These are phyloP conservation scores for Pythium chondricola DNA, from an alignment of 352 stramenopile genomes.

Conservation along the genomic window DNA sequence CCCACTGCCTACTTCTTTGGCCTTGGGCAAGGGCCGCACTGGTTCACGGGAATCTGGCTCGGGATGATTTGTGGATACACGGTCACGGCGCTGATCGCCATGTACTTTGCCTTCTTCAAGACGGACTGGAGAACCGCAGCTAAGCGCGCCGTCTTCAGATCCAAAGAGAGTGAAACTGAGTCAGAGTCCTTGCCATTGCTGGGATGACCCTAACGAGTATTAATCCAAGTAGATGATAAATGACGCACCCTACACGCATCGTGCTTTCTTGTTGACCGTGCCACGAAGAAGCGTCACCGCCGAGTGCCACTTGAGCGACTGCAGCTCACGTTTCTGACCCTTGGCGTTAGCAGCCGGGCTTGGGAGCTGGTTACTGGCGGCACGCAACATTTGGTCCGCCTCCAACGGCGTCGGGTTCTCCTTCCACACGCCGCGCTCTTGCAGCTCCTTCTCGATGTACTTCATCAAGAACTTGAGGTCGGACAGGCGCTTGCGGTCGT, in stretches of 20 bases:
- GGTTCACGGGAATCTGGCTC: conserved; percentile 66
- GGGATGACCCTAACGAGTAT: too few relatives aligned
- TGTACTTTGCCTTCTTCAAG: conserved; percentile 44
- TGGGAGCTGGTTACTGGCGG: conserved; percentile 5
- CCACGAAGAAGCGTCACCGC: conserved; percentile 15
- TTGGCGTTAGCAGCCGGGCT: conserved; percentile 4
- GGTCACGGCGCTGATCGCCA: conserved; percentile 64
- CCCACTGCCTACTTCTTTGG: conserved; percentile 64
- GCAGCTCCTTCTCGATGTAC: conserved; percentile 12
- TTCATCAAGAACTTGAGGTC: conserved; percentile 25
- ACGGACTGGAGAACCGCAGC: conserved; percentile 59
- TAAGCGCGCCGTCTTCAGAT: conserved; percentile 42
- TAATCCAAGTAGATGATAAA: too few relatives aligned
- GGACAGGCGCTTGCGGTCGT: conserved; percentile 22
- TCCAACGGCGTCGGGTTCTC: conserved; percentile 11
- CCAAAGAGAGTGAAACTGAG: conserved; percentile 6
- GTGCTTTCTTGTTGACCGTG: conserved; percentile 17
- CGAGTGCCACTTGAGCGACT: conserved; percentile 22
- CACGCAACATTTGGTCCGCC: conserved; percentile 21
- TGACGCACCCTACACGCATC: too few relatives aligned
- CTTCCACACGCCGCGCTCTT: conserved; percentile 18
- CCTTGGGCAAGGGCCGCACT: conserved; percentile 25
- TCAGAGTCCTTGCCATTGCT: too few relatives aligned
- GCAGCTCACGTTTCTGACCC: conserved; percentile 12
- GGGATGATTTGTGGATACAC: conserved; percentile 63